Evolutionary conservation across 345 rosid species (phyloP).

Genomic region (Salix suchowensis): DNA sequence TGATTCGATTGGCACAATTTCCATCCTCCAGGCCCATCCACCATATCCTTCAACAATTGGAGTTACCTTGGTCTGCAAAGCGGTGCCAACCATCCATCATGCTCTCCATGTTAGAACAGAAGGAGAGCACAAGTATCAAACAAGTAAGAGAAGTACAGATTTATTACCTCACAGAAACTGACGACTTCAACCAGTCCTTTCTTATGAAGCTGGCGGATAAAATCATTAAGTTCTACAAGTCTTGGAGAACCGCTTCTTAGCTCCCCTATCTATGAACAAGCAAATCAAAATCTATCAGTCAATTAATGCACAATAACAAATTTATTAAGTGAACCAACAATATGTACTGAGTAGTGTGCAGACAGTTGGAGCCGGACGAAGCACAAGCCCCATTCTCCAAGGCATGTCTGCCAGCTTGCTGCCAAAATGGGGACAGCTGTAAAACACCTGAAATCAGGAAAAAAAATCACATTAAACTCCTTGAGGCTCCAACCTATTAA

Average conservation of each 20-base stretch:
- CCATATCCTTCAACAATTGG: constrained; percentile 98
- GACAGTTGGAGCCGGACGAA: constrained; percentile 93
- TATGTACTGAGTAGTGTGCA: constrained; percentile 25
- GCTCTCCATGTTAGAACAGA: not conserved
- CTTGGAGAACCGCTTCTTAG: constrained; percentile 90
- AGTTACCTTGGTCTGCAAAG: constrained; percentile 83
- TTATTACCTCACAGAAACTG: constrained; percentile 88
- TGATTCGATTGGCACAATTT: constrained; percentile 92
- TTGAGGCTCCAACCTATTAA: too few relatives aligned
- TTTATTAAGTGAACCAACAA: not conserved
- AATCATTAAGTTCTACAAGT: constrained; percentile 79
- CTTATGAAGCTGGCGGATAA: constrained; percentile 71
- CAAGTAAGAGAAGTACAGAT: not conserved
- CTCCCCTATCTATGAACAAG: constrained; percentile 69
- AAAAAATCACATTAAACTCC: constrained; percentile 5
- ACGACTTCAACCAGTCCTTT: constrained; percentile 77
- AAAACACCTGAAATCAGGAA: constrained; percentile 63
- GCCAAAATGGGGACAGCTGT: constrained; percentile 98
- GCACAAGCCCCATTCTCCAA: constrained; percentile 93
- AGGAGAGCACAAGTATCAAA: not conserved
- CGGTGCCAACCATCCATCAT: not conserved
- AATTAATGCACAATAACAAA: not conserved
- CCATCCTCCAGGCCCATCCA: constrained; percentile 96
- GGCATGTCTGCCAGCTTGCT: constrained; percentile 99
- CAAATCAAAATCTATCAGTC: constrained; percentile 9